A percentile compares a stretch with the other conserved stretches of the same genome.
These are phyloP conservation scores for Plasmodium cynomolgi DNA, from an alignment of 169 alveolate species.

Conservation along the genomic window DNA sequence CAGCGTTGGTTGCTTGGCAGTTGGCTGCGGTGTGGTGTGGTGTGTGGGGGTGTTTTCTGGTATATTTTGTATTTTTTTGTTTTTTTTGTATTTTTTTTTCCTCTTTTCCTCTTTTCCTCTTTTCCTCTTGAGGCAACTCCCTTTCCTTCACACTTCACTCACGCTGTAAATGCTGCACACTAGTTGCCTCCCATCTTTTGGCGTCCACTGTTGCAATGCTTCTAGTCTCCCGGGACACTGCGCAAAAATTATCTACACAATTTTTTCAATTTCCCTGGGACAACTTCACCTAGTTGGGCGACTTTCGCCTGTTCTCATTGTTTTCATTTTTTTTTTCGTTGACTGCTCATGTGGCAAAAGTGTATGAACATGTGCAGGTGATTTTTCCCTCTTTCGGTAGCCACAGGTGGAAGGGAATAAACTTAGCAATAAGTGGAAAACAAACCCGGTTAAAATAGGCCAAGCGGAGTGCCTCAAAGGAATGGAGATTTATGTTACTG, in stretches of 20 bases:
- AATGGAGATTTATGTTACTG: background rate
- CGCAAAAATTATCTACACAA: background rate
- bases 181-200: background rate
- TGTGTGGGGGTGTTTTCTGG: background rate
- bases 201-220: background rate
- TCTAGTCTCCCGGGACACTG: background rate
- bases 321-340: background rate
- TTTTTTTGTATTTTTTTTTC: background rate
- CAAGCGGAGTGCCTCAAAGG: background rate
- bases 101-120: background rate
- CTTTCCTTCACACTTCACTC: background rate
- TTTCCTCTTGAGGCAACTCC: background rate
- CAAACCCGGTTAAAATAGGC: background rate
- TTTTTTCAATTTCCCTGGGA: background rate
- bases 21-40: background rate
- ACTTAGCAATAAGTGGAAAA: background rate
- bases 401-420: background rate
- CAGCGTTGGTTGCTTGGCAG: background rate
- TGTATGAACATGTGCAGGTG: background rate
- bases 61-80: background rate
- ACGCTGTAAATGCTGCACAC: background rate
- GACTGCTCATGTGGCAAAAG: background rate
- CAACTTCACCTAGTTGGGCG: background rate
- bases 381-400: background rate
- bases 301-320: background rate